These are phyloP conservation scores for Paspalum notatum DNA, from an alignment of 176 grass and related monocot species.

Conservation along the genomic window DNA sequence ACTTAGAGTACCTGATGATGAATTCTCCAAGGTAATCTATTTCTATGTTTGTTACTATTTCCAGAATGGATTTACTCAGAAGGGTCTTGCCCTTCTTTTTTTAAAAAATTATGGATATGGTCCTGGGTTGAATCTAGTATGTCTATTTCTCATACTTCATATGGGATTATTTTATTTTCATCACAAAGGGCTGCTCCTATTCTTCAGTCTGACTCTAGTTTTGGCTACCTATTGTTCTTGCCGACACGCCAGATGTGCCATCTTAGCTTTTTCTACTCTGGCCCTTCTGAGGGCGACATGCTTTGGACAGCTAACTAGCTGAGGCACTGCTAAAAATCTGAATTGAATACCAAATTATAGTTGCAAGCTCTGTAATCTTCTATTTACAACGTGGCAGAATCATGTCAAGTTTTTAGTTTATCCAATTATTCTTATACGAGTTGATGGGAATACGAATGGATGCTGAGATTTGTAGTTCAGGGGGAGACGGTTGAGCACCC, in stretches of 20 bases:
- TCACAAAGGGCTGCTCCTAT: not conserved
- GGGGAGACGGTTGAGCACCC: not conserved
- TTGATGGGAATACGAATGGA: not conserved
- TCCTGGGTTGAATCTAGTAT: not conserved
- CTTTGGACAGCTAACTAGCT: not conserved
- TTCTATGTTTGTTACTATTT: constrained; percentile 10
- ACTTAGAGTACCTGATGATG: constrained; percentile 67
- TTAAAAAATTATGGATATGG: not conserved
- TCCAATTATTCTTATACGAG: not conserved
- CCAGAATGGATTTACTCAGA: constrained; percentile 23
- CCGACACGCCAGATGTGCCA: not conserved
- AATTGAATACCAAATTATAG: not conserved
- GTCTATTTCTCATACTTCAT: not conserved
- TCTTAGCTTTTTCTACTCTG: not conserved
- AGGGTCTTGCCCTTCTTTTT: not conserved
- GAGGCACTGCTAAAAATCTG: not conserved
- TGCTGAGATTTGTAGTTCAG: not conserved
- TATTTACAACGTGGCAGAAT: not conserved
- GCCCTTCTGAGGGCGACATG: not conserved
- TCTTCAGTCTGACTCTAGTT: not conserved
- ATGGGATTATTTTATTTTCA: not conserved
- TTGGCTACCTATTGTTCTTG: not conserved
- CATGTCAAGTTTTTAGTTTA: not conserved
- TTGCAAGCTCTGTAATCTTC: not conserved
- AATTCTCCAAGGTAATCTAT: constrained; percentile 74